Conservation (phyloP, 805 yeast genomes). For the Hemisphaericaspora nanyangensis region DNA sequence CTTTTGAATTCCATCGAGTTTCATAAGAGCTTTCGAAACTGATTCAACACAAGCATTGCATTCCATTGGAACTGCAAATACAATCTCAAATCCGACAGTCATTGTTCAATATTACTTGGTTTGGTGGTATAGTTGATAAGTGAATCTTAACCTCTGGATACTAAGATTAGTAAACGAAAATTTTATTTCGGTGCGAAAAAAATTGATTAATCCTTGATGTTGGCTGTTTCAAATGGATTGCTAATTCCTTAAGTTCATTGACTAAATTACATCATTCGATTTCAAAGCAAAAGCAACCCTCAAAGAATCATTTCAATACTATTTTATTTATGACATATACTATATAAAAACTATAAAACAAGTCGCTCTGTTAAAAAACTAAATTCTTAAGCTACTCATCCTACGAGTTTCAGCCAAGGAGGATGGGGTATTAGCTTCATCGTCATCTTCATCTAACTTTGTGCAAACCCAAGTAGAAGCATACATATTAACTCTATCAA, state of each 20-base stretch:
- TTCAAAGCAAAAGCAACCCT: too few relatives aligned
- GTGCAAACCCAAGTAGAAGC: slow-evolving; percentile 87
- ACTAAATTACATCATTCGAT: too few relatives aligned
- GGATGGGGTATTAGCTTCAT: slow-evolving; percentile 7
- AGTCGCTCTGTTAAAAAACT: too few relatives aligned
- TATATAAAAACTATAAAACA: too few relatives aligned
- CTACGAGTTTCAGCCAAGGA: slow-evolving; percentile 26
- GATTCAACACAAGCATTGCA: slow-evolving; percentile 70
- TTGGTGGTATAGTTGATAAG: neutral
- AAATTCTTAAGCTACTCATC: slow-evolving; percentile 46
- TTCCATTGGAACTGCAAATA: slow-evolving; percentile 82
- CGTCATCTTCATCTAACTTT: slow-evolving; percentile 28
- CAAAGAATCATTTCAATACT: too few relatives aligned
- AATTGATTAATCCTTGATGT: too few relatives aligned
- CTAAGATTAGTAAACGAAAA: too few relatives aligned
- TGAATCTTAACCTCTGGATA: neutral
- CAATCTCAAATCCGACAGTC: slow-evolving; percentile 46
- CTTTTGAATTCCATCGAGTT: slow-evolving; percentile 47
- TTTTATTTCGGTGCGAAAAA: too few relatives aligned
- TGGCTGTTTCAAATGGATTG: too few relatives aligned
- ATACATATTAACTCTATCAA: slow-evolving; percentile 83
- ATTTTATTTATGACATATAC: too few relatives aligned
- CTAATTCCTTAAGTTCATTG: too few relatives aligned
- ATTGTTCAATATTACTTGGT: neutral
- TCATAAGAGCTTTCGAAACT: slow-evolving; percentile 50